Percentiles rank a stretch among this genome's conserved stretches.
phyloP scores from a whole-genome alignment of 2,329 filamentous ascomycete genomes.

The Fusarium robinianum region DNA sequence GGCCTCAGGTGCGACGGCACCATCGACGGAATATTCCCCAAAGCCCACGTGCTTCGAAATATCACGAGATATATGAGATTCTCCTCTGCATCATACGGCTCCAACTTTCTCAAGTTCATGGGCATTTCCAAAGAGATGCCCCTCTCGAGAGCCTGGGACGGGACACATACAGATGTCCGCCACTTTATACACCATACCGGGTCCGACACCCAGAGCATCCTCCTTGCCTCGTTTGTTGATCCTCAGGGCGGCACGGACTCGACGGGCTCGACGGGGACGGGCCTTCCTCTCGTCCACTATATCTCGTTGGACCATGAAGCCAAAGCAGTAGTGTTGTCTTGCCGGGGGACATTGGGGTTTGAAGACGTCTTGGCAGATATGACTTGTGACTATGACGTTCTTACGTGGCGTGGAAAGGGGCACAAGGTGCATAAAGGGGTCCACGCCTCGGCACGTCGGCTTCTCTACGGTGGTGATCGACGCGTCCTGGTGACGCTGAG shows the following conservation, averaged over 20 bases:
- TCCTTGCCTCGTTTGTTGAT: constrained; percentile 73
- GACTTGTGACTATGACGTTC: constrained; percentile 73
- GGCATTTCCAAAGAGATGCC: constrained; percentile 61
- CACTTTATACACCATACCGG: constrained; percentile 68
- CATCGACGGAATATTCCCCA: constrained; percentile 63
- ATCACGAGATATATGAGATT: constrained; percentile 69
- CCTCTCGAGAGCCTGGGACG: constrained; percentile 47
- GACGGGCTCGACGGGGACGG: constrained; percentile 66
- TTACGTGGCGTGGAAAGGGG: constrained; percentile 63
- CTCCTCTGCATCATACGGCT: constrained; percentile 68
- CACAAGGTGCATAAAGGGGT: constrained; percentile 78
- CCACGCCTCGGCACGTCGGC: constrained; percentile 69
- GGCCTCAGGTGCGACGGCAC: constrained; percentile 56
- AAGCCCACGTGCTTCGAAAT: constrained; percentile 63
- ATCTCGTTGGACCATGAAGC: constrained; percentile 73
- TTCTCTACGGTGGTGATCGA: constrained; percentile 70
- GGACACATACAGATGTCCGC: constrained; percentile 63
- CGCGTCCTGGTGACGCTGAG: constrained; percentile 68
- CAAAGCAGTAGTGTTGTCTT: constrained; percentile 72
- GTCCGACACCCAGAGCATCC: constrained; percentile 59
- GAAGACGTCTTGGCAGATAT: constrained; percentile 75
- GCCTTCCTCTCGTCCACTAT: constrained; percentile 73
- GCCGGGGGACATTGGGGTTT: constrained; percentile 72
- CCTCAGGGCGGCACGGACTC: constrained; percentile 69
- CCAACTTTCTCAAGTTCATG: constrained; percentile 65